phyloP scores from a whole-genome alignment of 352 stramenopile species.

The Phytophthora pini region DNA sequence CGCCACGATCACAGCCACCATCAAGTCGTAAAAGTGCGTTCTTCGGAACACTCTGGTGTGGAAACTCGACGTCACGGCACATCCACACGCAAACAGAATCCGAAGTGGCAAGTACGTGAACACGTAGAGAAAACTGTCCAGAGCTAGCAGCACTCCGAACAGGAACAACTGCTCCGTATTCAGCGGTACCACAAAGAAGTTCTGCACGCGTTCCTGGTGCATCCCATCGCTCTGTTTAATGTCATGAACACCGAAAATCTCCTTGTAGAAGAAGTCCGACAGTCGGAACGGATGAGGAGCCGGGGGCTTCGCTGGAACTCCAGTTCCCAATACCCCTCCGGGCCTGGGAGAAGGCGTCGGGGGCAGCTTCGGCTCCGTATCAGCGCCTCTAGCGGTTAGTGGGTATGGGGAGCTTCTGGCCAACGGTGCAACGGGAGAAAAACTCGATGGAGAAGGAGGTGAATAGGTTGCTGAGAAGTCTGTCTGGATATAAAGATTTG shows the following conservation, averaged over 20 bases:
- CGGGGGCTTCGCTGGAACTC: conserved; percentile 16
- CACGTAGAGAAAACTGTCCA: conserved; percentile 98
- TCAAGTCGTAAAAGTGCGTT: conserved; percentile 92
- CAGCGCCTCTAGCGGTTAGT: conserved; percentile 14
- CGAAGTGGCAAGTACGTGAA: conserved; percentile 96
- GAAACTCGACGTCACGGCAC: conserved; percentile 76
- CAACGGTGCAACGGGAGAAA: conserved; percentile 33
- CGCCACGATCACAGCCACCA: conserved; percentile 87
- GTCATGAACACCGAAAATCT: conserved; percentile 85
- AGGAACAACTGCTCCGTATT: conserved; percentile 89
- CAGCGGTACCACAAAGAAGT: conserved; percentile 80
- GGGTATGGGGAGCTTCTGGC: conserved; percentile 38
- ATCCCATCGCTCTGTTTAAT: conserved; percentile 78
- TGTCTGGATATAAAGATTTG: conserved; percentile 44
- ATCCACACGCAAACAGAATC: conserved; percentile 86
- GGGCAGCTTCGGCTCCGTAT: conserved; percentile 14
- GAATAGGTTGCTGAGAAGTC: conserved; percentile 33
- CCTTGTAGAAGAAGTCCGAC: conserved; percentile 85
- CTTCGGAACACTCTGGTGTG: conserved; percentile 80
- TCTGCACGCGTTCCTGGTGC: conserved; percentile 83
- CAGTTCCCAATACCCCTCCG: conserved; percentile 1
- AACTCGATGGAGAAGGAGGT: conserved; percentile 19
- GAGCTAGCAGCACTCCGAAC: conserved; percentile 95
- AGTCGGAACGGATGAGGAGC: conserved; percentile 64
- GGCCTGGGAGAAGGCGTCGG: conserved; percentile 7